These are phyloP conservation scores for Stromatinia cepivora DNA, from an alignment of 2,329 filamentous ascomycete species.

Conservation along the genomic window DNA sequence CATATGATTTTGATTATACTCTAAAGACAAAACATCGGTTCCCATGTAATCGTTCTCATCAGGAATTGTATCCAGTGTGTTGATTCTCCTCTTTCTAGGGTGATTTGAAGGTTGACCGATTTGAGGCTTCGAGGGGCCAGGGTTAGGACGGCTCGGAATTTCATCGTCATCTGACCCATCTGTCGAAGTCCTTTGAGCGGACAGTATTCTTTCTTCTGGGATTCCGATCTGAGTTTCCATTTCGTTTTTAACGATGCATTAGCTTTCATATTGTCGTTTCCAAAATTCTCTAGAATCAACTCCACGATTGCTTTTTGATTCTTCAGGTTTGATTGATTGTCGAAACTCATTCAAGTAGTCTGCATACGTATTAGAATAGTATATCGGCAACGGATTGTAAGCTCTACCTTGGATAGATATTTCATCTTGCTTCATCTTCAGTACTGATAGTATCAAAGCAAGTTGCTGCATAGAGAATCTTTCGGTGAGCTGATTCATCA, in stretches of 20 bases:
- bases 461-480: background rate
- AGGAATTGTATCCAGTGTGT: background rate
- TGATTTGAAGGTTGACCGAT: background rate
- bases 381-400: background rate
- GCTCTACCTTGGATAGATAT: background rate
- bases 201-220: background rate
- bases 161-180: background rate
- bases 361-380: background rate
- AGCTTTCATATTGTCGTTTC: background rate
- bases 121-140: background rate
- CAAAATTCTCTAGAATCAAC: conserved; percentile 4
- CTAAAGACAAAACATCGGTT: background rate
- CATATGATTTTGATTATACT: background rate
- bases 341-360: background rate
- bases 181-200: background rate
- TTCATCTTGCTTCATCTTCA: background rate
- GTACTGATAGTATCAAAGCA: background rate
- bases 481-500: background rate
- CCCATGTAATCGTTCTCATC: background rate
- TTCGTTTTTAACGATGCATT: background rate
- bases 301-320: background rate
- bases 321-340: background rate
- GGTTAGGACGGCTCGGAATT: background rate
- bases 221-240: background rate
- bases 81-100: background rate